These are phyloP conservation scores for Pseudogymnoascus sp. DNA, from an alignment of 2,329 filamentous ascomycete species.

Conservation along the genomic window DNA sequence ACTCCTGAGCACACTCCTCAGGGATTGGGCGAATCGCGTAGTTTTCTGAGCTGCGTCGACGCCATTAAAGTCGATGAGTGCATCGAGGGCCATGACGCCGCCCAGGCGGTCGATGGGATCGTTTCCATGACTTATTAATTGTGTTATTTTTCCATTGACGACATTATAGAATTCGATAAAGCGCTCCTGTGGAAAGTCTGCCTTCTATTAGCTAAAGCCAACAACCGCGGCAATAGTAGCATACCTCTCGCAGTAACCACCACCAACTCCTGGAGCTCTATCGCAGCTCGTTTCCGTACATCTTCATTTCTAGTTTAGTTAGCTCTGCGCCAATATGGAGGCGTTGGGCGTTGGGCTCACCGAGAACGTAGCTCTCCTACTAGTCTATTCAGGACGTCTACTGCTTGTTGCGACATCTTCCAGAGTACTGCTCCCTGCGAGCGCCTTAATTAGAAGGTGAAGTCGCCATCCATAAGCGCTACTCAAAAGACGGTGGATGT, in stretches of 20 bases:
- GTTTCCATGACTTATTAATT: slow-evolving; percentile 74
- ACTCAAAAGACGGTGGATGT: not conserved
- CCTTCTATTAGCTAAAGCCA: not conserved
- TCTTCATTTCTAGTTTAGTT: slow-evolving; percentile 26
- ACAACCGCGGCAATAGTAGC: not conserved
- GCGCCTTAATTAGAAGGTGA: slow-evolving; percentile 18
- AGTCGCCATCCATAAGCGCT: slow-evolving; percentile 24
- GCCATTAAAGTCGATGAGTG: slow-evolving; percentile 91
- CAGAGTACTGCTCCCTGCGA: slow-evolving; percentile 16
- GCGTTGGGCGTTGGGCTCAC: slow-evolving; percentile 16
- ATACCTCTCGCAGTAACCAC: slow-evolving; percentile 29
- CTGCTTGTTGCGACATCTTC: slow-evolving; percentile 26
- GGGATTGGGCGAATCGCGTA: slow-evolving; percentile 84
- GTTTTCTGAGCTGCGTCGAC: slow-evolving; percentile 91
- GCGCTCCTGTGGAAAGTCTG: slow-evolving; percentile 72
- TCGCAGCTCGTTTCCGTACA: slow-evolving; percentile 27
- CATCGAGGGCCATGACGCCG: slow-evolving; percentile 85
- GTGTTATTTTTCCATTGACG: slow-evolving; percentile 58
- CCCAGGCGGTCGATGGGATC: slow-evolving; percentile 85
- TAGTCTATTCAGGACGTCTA: slow-evolving; percentile 27
- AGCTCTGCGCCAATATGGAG: not conserved
- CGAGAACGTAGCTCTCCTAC: slow-evolving; percentile 26
- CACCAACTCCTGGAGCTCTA: slow-evolving; percentile 28
- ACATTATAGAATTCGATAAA: slow-evolving; percentile 66
- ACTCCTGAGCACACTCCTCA: slow-evolving; percentile 79